These are phyloP conservation scores for Lactarius vividus DNA, from an alignment of 768 basidiomycete species.

Conservation along the genomic window DNA sequence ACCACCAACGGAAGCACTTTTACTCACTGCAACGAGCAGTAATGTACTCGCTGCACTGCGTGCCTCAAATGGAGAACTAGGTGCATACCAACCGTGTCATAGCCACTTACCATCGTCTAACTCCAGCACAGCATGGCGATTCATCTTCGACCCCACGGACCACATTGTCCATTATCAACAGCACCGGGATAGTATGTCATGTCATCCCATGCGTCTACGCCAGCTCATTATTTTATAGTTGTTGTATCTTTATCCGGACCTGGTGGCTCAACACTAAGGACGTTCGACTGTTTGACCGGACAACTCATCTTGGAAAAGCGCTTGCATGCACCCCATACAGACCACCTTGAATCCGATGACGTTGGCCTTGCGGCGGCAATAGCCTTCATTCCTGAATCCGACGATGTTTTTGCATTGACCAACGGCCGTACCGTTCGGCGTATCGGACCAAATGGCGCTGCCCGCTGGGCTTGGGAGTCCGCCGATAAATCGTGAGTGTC, in stretches of 20 bases:
- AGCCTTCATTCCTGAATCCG: constrained; percentile 38
- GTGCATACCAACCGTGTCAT: constrained; percentile 41
- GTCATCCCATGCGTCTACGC: not conserved
- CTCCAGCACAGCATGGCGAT: constrained; percentile 65
- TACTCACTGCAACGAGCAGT: constrained; percentile 63
- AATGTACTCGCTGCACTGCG: constrained; percentile 80
- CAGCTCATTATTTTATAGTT: constrained; percentile 39
- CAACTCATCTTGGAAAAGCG: constrained; percentile 61
- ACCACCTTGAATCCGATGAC: constrained; percentile 49
- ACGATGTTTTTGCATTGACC: constrained; percentile 50
- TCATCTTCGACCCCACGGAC: constrained; percentile 70
- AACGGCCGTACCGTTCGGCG: constrained; percentile 58
- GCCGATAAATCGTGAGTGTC: constrained; percentile 58
- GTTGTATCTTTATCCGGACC: constrained; percentile 75
- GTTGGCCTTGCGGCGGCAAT: constrained; percentile 62
- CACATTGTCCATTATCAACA: constrained; percentile 61
- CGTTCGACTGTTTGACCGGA: constrained; percentile 65
- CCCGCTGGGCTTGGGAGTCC: constrained; percentile 71
- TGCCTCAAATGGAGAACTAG: constrained; percentile 63
- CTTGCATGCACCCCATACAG: constrained; percentile 48
- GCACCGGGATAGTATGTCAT: constrained; percentile 52
- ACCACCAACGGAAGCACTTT: constrained; percentile 41
- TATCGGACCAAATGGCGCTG: constrained; percentile 52
- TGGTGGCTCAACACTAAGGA: constrained; percentile 63
- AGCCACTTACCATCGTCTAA: not conserved